A percentile compares a stretch with the other conserved stretches of the same genome.
Conservation (phyloP, 352 stramenopile species). For the Globisporangium nagaii region DNA sequence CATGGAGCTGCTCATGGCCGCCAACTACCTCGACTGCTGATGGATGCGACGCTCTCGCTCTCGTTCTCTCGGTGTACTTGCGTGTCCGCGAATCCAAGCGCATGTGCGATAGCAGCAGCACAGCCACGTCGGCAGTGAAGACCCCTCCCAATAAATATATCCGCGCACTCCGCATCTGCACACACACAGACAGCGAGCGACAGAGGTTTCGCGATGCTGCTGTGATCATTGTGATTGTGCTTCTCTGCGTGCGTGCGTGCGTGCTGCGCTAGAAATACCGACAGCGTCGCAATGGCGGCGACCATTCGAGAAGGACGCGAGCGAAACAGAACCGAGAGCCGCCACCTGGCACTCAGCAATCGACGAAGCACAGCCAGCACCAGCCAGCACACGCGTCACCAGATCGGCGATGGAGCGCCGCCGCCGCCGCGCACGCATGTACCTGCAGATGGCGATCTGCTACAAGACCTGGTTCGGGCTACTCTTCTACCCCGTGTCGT, state of each 20-base stretch:
- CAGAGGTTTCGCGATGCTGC: neutral
- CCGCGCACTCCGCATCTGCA: neutral
- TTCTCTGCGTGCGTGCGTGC: neutral
- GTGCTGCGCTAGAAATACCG: neutral
- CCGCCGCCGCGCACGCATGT: constrained; percentile 32
- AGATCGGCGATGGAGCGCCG: constrained; percentile 16
- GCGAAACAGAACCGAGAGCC: no score
- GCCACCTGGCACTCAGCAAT: neutral
- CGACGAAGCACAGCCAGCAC: neutral
- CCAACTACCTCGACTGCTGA: constrained; percentile 96
- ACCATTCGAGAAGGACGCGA: constrained; percentile 3
- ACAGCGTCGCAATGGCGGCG: neutral
- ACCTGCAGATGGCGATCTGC: constrained; percentile 57
- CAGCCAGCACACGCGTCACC: neutral
- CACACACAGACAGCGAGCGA: neutral
- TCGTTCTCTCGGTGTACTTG: no score
- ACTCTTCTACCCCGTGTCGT: constrained; percentile 59
- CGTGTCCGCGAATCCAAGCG: no score
- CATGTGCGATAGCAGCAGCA: neutral
- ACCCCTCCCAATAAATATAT: neutral
- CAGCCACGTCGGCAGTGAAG: neutral
- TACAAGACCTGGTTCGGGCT: constrained; percentile 46
- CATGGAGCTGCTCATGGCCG: constrained; percentile 96
- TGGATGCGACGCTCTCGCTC: neutral
- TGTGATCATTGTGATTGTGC: neutral